Evolutionary conservation across 129 eudicot species (phyloP).

Genomic region (Oenanthe sinensis): DNA sequence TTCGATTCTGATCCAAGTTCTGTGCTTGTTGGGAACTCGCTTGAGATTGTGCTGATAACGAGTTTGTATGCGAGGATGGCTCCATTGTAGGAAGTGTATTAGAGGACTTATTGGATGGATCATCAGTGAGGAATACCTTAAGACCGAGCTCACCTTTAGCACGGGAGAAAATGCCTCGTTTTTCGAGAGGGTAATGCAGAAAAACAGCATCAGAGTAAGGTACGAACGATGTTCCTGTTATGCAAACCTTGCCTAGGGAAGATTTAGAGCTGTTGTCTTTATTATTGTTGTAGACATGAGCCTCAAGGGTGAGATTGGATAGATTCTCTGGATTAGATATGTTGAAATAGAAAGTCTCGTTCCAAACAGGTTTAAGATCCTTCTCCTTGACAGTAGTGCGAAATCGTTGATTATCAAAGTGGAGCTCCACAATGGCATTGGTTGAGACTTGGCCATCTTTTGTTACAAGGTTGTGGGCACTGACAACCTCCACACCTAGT

Average conservation of each 20-base stretch:
- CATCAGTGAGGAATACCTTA: conserved; percentile 64
- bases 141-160: conserved; percentile 75
- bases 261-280: conserved; percentile 37
- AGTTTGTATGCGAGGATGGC: conserved; percentile 17
- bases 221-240: conserved; percentile 69
- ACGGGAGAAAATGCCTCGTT: conserved; percentile 46
- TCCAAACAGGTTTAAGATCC: conserved; percentile 80
- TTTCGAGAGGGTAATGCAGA: conserved; percentile 78
- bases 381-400: conserved; percentile 69
- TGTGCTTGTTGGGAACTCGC: conserved; percentile 13
- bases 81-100: conserved; percentile 38
- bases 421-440: conserved; percentile 77
- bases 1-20: not conserved
- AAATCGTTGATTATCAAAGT: conserved; percentile 63
- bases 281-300: conserved; percentile 42
- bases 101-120: conserved; percentile 45
- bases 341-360: conserved; percentile 75
- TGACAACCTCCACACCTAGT: conserved; percentile 76
- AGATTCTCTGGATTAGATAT: conserved; percentile 56
- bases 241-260: conserved; percentile 69
- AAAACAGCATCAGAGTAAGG: conserved; percentile 73
- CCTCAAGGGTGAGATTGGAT: conserved; percentile 57
- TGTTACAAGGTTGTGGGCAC: conserved; percentile 67
- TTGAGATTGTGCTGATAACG: conserved; percentile 21
- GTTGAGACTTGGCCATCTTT: conserved; percentile 84